Conservation (phyloP, 2,329 filamentous ascomycete species). For the Botrytis fragariae region DNA sequence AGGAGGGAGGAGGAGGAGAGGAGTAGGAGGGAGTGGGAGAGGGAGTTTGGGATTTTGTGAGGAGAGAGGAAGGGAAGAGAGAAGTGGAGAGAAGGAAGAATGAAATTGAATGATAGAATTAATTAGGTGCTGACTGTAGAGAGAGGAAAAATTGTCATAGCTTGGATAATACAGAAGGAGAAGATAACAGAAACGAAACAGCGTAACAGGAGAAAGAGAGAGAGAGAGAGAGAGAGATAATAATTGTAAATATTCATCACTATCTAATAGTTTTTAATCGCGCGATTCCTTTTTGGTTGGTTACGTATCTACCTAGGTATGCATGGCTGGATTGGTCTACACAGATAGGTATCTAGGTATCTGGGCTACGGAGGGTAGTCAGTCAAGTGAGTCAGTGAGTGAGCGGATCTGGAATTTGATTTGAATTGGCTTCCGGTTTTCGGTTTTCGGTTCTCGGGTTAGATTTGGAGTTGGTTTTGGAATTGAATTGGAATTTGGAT, state of each 20-base stretch:
- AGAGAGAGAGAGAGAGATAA: not conserved
- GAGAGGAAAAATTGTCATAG: not conserved
- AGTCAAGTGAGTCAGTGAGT: not conserved
- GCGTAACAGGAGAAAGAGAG: not conserved
- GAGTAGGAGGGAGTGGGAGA: slow-evolving; percentile 16
- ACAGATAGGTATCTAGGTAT: not conserved
- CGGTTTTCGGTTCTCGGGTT: not conserved
- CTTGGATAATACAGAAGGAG: not conserved
- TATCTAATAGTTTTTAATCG: not conserved
- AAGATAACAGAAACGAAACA: not conserved
- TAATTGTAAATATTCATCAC: not conserved
- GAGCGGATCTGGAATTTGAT: not conserved
- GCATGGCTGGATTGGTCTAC: too few species aligned
- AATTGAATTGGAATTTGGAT: too few species aligned
- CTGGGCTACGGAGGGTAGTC: not conserved
- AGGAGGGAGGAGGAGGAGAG: slow-evolving; percentile 17
- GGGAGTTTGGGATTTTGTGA: slow-evolving; percentile 18
- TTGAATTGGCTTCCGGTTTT: too few species aligned
- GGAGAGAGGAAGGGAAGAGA: not conserved
- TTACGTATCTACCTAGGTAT: not conserved
- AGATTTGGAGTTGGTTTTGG: not conserved
- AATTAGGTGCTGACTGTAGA: too few species aligned
- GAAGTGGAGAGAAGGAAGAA: not conserved
- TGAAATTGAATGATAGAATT: not conserved
- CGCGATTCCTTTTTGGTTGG: not conserved